phyloP scores from a whole-genome alignment of 2,329 filamentous ascomycete species.

The Nemania abortiva region DNA sequence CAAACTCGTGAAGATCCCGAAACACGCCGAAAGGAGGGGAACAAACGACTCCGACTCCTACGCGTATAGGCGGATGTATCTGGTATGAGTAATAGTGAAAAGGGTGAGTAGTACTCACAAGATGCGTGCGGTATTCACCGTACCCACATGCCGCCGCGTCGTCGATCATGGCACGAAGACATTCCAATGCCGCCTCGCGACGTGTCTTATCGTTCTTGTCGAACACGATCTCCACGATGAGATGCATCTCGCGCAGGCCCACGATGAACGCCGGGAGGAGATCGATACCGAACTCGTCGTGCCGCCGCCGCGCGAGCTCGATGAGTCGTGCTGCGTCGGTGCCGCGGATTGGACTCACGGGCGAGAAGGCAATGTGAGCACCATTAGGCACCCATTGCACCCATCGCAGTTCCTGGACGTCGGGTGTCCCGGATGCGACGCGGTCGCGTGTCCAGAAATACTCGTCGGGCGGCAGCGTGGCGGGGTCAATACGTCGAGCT shows the following conservation, averaged over 20 bases:
- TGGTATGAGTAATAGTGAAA: background rate
- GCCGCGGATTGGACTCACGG: slow-evolving; percentile 59
- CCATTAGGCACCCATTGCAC: slow-evolving; percentile 59
- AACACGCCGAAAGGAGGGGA: background rate
- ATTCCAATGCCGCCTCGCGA: slow-evolving; percentile 45
- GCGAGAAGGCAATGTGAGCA: slow-evolving; percentile 58
- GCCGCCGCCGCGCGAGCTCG: slow-evolving; percentile 51
- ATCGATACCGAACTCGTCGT: slow-evolving; percentile 55
- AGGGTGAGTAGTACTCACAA: slow-evolving; percentile 38
- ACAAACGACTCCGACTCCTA: background rate
- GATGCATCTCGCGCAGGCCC: slow-evolving; percentile 59
- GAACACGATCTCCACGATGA: slow-evolving; percentile 54
- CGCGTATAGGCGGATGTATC: background rate
- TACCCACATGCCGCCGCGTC: slow-evolving; percentile 56
- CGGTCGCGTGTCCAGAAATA: slow-evolving; percentile 52
- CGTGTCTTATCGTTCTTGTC: slow-evolving; percentile 46
- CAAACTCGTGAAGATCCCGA: background rate
- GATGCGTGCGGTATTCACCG: slow-evolving; percentile 60
- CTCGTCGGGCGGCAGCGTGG: slow-evolving; percentile 51
- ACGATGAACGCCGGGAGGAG: slow-evolving; percentile 57
- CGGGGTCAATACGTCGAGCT: slow-evolving; percentile 50
- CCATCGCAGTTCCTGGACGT: slow-evolving; percentile 57
- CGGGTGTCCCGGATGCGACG: slow-evolving; percentile 53
- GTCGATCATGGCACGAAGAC: slow-evolving; percentile 51
- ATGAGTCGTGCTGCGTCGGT: slow-evolving; percentile 56